phyloP scores from a whole-genome alignment of 768 basidiomycete species.

The Aureoboletus auriporus region DNA sequence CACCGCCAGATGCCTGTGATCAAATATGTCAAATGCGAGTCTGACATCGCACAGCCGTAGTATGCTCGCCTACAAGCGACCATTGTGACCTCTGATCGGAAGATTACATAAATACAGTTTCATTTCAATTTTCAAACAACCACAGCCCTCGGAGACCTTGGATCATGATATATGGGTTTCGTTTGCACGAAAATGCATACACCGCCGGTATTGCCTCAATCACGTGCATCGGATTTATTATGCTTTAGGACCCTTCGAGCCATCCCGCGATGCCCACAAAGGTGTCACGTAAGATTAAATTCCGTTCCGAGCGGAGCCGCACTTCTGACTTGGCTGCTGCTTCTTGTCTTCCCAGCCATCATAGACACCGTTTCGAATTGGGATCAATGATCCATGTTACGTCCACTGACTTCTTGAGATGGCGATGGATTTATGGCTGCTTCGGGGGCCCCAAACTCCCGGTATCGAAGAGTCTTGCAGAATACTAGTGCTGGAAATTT shows the following conservation, averaged over 20 bases:
- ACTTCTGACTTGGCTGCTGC: constrained; percentile 14
- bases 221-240: neutral
- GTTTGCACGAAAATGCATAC: neutral
- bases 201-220: neutral
- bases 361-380: neutral
- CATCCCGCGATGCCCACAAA: constrained; percentile 11
- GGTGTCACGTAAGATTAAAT: neutral
- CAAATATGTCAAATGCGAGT: constrained; percentile 1
- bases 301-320: constrained; percentile 12
- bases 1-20: constrained; percentile 5
- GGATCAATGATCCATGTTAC: constrained; percentile 5
- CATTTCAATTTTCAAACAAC: neutral
- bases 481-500: neutral
- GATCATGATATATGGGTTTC: neutral
- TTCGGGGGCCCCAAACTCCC: neutral
- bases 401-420: neutral
- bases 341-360: constrained; percentile 7
- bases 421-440: neutral
- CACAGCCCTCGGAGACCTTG: constrained; percentile 13
- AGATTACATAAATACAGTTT: neutral
- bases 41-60: neutral
- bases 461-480: neutral
- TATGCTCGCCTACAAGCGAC: neutral
- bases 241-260: too few species aligned
- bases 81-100: neutral